Percentiles rank a stretch among this genome's conserved stretches.
phyloP scores from a whole-genome alignment of 805 yeast genomes.

The Kodamaea kakaduensis region DNA sequence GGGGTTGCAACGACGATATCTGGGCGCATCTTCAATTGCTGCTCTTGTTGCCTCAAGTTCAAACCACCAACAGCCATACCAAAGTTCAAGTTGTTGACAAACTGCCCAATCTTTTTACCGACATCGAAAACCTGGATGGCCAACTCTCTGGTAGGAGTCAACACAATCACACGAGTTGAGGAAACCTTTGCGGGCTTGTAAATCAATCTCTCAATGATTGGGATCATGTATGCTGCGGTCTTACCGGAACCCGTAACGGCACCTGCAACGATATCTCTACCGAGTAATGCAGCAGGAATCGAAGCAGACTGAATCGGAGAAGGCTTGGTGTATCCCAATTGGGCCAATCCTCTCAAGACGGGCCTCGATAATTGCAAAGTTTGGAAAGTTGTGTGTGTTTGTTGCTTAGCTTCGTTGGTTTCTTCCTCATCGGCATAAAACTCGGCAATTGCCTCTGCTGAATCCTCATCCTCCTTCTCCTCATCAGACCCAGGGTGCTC shows the following conservation, averaged over 20 bases:
- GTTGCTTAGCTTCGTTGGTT: constrained; percentile 39
- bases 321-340: constrained; percentile 80
- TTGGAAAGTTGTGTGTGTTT: constrained; percentile 63
- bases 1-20: constrained; percentile 98
- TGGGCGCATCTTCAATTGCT: constrained; percentile 85
- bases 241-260: constrained; percentile 99
- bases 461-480: constrained; percentile 40
- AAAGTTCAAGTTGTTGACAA: constrained; percentile 69
- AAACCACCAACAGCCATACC: constrained; percentile 98
- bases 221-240: constrained; percentile 97
- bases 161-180: constrained; percentile 83
- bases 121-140: constrained; percentile 96
- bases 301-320: constrained; percentile 93
- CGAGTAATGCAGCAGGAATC: constrained; percentile 87
- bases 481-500: constrained; percentile 16
- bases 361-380: constrained; percentile 85
- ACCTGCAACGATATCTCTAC: constrained; percentile 97
- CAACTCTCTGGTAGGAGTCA: constrained; percentile 96
- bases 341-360: constrained; percentile 73
- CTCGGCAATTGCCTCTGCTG: constrained; percentile 77
- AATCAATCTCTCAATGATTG: constrained; percentile 86
- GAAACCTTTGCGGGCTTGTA: constrained; percentile 85
- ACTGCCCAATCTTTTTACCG: constrained; percentile 78
- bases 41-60: constrained; percentile 92
- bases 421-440: constrained; percentile 66